Evolutionary conservation across 225 moss, liverwort and hornwort genomes (phyloP).

Genomic region (Pseudoscleropodium purum): DNA sequence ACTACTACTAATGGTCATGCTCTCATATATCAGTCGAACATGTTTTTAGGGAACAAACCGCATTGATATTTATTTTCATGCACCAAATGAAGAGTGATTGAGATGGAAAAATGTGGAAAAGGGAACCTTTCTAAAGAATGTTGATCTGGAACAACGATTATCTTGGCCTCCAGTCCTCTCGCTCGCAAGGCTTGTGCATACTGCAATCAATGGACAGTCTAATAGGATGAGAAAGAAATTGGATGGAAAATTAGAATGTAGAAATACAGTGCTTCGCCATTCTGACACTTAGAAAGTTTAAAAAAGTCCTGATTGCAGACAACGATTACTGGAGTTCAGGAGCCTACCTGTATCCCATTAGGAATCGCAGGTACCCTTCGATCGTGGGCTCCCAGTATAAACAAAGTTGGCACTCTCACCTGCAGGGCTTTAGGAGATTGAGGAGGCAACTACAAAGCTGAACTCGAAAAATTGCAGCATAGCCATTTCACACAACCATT

Average conservation of each 20-base stretch:
- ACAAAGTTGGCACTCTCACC: constrained; percentile 89
- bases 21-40: neutral
- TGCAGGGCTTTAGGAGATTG: constrained; percentile 4
- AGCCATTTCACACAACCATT: neutral
- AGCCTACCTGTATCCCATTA: constrained; percentile 68
- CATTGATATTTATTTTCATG: neutral
- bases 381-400: constrained; percentile 81
- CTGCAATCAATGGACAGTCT: constrained; percentile 14
- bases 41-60: neutral
- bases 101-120: neutral
- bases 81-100: neutral
- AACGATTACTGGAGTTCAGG: neutral
- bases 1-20: neutral
- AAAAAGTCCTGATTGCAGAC: neutral
- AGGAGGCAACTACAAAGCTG: neutral
- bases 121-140: constrained; percentile 74
- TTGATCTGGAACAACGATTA: constrained; percentile 67
- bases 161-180: constrained; percentile 77
- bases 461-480: neutral
- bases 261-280: too few species aligned
- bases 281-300: too few species aligned
- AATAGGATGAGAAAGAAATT: neutral
- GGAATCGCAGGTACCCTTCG: constrained; percentile 78
- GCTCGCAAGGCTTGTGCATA: constrained; percentile 82
- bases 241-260: too few species aligned